Percentiles rank a stretch among this genome's conserved stretches.
These are phyloP conservation scores for Cubamyces lactineus DNA, from an alignment of 768 basidiomycete species.

Conservation along the genomic window DNA sequence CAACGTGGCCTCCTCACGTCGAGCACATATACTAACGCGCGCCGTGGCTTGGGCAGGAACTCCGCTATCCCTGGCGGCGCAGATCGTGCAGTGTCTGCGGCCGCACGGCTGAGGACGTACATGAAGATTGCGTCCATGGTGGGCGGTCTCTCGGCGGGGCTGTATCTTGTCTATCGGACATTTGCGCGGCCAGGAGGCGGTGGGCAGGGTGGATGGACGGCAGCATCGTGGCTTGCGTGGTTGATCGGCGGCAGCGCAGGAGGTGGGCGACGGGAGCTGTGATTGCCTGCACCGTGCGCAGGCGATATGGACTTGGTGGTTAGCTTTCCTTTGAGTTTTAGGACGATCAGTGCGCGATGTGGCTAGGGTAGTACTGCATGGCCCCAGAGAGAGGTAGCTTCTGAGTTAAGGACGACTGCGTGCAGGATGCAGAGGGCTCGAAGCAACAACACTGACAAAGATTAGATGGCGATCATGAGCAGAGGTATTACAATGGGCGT, in stretches of 20 bases:
- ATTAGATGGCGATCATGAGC: neutral
- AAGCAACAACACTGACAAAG: neutral
- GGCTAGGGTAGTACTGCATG: neutral
- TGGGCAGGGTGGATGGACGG: slow-evolving; percentile 52
- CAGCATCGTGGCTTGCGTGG: slow-evolving; percentile 67
- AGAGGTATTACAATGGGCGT: slow-evolving; percentile 10
- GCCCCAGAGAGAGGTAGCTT: slow-evolving; percentile 13
- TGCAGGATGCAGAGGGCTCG: neutral
- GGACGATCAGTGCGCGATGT: slow-evolving; percentile 3
- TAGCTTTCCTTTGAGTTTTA: neutral
- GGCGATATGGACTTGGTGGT: neutral
- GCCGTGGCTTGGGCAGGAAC: slow-evolving; percentile 25
- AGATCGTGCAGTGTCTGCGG: slow-evolving; percentile 74
- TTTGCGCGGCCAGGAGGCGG: slow-evolving; percentile 63
- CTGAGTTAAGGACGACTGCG: slow-evolving; percentile 7
- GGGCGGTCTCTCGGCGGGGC: slow-evolving; percentile 73
- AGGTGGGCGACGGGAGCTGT: slow-evolving; percentile 49
- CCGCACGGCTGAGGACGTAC: slow-evolving; percentile 71
- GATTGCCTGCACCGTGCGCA: slow-evolving; percentile 16
- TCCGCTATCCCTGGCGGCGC: slow-evolving; percentile 67
- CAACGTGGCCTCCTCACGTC: slow-evolving; percentile 14
- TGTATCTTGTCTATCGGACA: slow-evolving; percentile 72
- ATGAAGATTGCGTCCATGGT: slow-evolving; percentile 72
- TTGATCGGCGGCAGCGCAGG: slow-evolving; percentile 48
- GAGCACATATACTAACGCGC: slow-evolving; percentile 15